These are phyloP conservation scores for Ophiocordyceps camponoti-saundersi DNA, from an alignment of 2,329 filamentous ascomycete genomes.

Conservation along the genomic window DNA sequence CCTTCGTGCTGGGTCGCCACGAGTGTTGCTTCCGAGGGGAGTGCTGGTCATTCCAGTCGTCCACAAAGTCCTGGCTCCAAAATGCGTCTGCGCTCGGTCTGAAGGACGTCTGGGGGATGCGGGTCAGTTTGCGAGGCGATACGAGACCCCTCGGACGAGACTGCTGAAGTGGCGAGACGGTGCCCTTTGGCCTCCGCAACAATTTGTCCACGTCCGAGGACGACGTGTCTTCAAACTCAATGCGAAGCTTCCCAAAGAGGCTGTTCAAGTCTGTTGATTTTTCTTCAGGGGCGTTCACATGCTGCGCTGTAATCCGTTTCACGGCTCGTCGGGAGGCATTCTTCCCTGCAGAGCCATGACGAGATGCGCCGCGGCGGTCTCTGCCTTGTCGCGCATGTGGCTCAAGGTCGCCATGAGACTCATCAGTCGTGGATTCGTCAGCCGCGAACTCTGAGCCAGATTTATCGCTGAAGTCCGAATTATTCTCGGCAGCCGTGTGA, in stretches of 20 bases:
- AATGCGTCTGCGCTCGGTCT: slow-evolving; percentile 37
- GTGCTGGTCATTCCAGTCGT: slow-evolving; percentile 48
- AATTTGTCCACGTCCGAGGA: not conserved
- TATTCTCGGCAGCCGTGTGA: slow-evolving; percentile 8
- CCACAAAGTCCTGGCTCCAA: slow-evolving; percentile 40
- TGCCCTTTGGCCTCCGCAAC: slow-evolving; percentile 1
- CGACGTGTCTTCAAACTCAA: not conserved
- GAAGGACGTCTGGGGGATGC: slow-evolving; percentile 36
- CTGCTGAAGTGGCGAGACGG: slow-evolving; percentile 7
- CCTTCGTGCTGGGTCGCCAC: slow-evolving; percentile 6
- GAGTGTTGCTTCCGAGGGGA: slow-evolving; percentile 25
- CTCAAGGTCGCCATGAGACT: not conserved
- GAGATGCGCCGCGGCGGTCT: not conserved
- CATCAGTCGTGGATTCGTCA: not conserved
- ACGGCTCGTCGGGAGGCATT: not conserved
- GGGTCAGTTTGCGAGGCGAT: slow-evolving; percentile 14
- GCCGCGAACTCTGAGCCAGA: slow-evolving; percentile 4
- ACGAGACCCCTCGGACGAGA: slow-evolving; percentile 8
- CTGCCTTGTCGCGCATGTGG: not conserved
- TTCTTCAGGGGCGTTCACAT: not conserved
- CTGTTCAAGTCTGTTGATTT: not conserved
- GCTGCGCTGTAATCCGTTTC: not conserved
- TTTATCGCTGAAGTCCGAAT: slow-evolving; percentile 4
- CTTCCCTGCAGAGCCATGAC: not conserved
- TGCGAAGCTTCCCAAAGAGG: not conserved